phyloP scores from a whole-genome alignment of 2,329 filamentous ascomycete genomes.

The Pseudogymnoascus sp. region DNA sequence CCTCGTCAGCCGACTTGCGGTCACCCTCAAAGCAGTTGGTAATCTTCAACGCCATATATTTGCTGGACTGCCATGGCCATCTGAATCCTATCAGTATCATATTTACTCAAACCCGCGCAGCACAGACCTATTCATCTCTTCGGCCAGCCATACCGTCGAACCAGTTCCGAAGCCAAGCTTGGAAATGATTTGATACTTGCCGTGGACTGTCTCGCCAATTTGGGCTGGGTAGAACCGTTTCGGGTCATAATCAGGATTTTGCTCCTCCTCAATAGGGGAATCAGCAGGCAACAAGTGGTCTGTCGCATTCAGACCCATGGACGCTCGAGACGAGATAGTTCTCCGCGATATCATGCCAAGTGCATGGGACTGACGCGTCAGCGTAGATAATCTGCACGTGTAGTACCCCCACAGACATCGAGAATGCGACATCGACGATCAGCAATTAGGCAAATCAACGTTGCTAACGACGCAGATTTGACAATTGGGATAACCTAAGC shows the following conservation, averaged over 20 bases:
- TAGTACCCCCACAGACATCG: background rate
- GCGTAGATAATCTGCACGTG: background rate
- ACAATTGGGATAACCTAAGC: background rate
- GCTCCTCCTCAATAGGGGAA: constrained; percentile 25
- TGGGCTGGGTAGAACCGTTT: constrained; percentile 27
- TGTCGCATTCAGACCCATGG: background rate
- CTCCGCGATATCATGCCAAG: background rate
- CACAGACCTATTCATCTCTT: constrained; percentile 17
- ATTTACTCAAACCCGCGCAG: constrained; percentile 19
- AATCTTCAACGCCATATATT: background rate
- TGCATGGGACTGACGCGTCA: background rate
- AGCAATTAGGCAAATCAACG: background rate
- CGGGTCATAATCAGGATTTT: constrained; percentile 25
- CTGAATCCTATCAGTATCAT: background rate
- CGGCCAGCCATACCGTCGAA: constrained; percentile 29
- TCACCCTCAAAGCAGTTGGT: background rate
- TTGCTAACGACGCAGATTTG: background rate
- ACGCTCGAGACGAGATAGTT: background rate
- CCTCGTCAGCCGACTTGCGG: background rate
- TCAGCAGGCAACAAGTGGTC: constrained; percentile 11
- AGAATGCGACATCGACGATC: background rate
- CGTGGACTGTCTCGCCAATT: constrained; percentile 26
- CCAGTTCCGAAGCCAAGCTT: constrained; percentile 29
- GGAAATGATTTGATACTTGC: constrained; percentile 26
- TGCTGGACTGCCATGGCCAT: background rate